Base-by-base conservation (phyloP, 148 eudicot genomes). In the Diospyros kaki region DNA sequence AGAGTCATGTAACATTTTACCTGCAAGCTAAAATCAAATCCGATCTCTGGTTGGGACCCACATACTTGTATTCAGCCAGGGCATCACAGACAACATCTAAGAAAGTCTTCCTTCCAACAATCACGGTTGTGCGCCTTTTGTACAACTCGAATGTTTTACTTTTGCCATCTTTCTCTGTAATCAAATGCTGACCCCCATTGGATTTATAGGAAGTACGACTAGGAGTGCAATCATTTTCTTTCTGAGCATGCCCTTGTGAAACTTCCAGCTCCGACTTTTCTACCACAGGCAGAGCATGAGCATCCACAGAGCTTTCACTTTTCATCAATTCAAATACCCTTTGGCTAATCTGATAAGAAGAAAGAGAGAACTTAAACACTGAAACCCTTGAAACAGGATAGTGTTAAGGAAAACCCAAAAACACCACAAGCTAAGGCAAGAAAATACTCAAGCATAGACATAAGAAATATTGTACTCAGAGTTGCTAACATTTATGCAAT, bases 21-120 rank as follows among this genome's bases (percentile, higher is more conserved):
- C 98, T 95, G 96, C 98, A 95, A 73, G 98, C 96, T 86, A 92
- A 83, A 68, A 88, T 81, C 78, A 95, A 85, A 85, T 95, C 98
- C 45, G 89, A 90, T 87, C 97, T 89, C 82, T 95, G 98, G 71
- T 89, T 89, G 58, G 88, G 96, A 60, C 96, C 89, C 73, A 95
- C 82, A 76, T 95, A 95, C 81, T 95, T 95, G 84, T 95, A 95
- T 76, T 89, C 94, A n/a, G 96, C 79, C 53, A 95, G 89, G 53
- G 87, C 96, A 73, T 86, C 93, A 83, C 92, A 95, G 9, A 92
- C 93, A 80, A 90, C 90, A 83, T 90, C 96, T 65, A 92, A 76
- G 69, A 95, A 95, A 56, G 69, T 76, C 43, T 82, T 86, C 80
- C 99, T 90, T 75, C 80, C 81, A 53, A 95, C 84, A 68, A 95